Conservation (phyloP, 2,329 filamentous ascomycete genomes). For the Pseudogymnoascus sp. region DNA sequence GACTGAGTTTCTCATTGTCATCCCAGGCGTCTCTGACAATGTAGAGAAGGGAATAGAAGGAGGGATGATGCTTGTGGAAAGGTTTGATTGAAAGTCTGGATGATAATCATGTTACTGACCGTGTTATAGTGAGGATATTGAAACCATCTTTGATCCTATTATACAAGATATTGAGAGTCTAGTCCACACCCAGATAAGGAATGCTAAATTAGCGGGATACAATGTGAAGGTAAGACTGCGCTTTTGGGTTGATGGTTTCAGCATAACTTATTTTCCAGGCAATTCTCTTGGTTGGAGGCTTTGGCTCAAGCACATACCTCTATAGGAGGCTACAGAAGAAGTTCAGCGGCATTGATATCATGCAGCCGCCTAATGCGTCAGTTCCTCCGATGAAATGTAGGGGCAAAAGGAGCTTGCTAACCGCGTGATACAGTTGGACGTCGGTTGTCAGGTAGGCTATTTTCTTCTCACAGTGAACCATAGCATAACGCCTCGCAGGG, state of each 20-base stretch:
- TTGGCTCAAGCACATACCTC: conserved; percentile 18
- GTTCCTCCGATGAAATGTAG: not conserved
- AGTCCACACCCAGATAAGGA: conserved; percentile 38
- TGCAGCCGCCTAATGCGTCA: not conserved
- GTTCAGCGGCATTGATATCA: not conserved
- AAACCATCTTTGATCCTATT: conserved; percentile 39
- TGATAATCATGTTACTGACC: not conserved
- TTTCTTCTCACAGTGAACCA: not conserved
- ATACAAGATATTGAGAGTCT: conserved; percentile 36
- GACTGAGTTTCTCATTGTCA: not conserved
- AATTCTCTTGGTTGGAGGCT: conserved; percentile 21
- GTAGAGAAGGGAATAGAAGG: not conserved
- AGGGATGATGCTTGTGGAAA: not conserved
- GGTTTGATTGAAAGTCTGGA: not conserved
- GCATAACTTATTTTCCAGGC: conserved; percentile 23
- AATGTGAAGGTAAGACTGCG: not conserved
- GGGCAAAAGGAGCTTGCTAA: not conserved
- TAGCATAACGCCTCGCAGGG: not conserved
- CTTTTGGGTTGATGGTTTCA: not conserved
- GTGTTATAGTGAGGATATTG: conserved; percentile 29
- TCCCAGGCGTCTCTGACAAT: not conserved
- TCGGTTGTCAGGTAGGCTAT: not conserved
- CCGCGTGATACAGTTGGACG: not conserved
- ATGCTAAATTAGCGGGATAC: conserved; percentile 32
- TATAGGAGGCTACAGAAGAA: conserved; percentile 5